Evolutionary conservation across 306 rosid genomes (phyloP).

Genomic region (Albizia julibrissin): DNA sequence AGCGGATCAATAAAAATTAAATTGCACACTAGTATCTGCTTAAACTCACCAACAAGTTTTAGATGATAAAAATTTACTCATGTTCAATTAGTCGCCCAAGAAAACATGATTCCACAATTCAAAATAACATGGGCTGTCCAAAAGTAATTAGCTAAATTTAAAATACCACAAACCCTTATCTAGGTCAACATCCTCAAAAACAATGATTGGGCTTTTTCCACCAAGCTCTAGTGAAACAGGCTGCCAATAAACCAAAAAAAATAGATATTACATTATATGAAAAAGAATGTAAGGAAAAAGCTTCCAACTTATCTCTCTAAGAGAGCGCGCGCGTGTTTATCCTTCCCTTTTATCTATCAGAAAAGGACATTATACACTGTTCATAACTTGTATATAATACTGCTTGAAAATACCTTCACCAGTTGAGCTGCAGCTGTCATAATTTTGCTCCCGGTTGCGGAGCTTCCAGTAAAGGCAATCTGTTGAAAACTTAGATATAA

Average conservation of each 20-base stretch:
- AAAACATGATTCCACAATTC: not conserved
- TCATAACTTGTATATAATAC: constrained; percentile 12
- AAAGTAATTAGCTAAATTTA: constrained; percentile 17
- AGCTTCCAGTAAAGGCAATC: constrained; percentile 98
- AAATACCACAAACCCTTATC: constrained; percentile 82
- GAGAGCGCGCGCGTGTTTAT: not conserved
- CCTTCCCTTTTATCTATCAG: not conserved
- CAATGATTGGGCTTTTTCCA: constrained; percentile 88
- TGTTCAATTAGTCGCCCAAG: constrained; percentile 6
- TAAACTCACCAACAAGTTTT: constrained; percentile 10
- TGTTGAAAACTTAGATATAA: constrained; percentile 42
- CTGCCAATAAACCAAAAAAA: constrained; percentile 59
- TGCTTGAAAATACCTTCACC: constrained; percentile 62
- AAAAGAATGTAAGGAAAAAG: not conserved
- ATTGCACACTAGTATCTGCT: constrained; percentile 2
- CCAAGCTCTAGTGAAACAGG: constrained; percentile 97
- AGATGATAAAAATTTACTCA: constrained; percentile 17
- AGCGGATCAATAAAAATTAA: constrained; percentile 26
- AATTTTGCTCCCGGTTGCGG: constrained; percentile 84
- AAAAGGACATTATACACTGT: constrained; percentile 3
- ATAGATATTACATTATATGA: constrained; percentile 16
- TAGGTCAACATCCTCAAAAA: constrained; percentile 95
- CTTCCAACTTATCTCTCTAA: not conserved
- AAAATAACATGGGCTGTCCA: constrained; percentile 16
- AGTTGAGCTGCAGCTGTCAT: constrained; percentile 91